Evolutionary conservation across 192 early-diverging fungal species (phyloP), one percentile per base, ranked within the genome.

Genomic region (Coemansia sp.): DNA sequence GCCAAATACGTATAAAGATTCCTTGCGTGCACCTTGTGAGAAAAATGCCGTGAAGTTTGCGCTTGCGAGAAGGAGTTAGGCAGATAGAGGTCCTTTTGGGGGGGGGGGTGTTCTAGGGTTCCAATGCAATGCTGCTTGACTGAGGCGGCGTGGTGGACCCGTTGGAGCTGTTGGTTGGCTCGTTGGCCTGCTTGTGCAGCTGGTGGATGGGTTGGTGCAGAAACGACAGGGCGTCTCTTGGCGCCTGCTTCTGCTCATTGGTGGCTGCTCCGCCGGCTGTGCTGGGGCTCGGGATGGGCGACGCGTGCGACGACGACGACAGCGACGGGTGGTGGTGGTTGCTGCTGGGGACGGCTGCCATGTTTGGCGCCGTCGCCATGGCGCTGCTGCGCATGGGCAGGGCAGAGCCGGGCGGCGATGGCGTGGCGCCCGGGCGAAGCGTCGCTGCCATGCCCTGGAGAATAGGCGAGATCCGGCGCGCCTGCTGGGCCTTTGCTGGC

Each of bases 201-300:
- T 64, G 68, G 38, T 72, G 59, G 39, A 72, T 64, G 49, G 61
- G 60, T 49, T 72, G 68, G 56, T 72, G 68, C 48, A 72, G 41
- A 38, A 72, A 72, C 26, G 68, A 72, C 30, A 72, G 53, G 20
- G 68, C 68, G 44, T 72, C 68, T 22, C 50, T 53, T 23, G 68
- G 68, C 40, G 64, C 51, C 7, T 36, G 35, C 48, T 42, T 49
- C 20, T 55, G 51, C 21, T 41, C 44, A 4, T 5, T 33, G 38
- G 37, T 7, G 33, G n/a, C n/a, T n/a, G n/a, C n/a, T n/a, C 38
- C 40, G 36, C 29, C 17, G 31, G 60, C 60, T 14, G 53, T 44
- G 30, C 47, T 45, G 9, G 68, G 68, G 48, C 60, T 64, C 18
- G 67, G 67, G 25, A 63, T 38, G 12, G 67, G 60, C 34, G 67